These are phyloP conservation scores for Nemania serpens DNA, from an alignment of 2,329 filamentous ascomycete species.

Conservation along the genomic window DNA sequence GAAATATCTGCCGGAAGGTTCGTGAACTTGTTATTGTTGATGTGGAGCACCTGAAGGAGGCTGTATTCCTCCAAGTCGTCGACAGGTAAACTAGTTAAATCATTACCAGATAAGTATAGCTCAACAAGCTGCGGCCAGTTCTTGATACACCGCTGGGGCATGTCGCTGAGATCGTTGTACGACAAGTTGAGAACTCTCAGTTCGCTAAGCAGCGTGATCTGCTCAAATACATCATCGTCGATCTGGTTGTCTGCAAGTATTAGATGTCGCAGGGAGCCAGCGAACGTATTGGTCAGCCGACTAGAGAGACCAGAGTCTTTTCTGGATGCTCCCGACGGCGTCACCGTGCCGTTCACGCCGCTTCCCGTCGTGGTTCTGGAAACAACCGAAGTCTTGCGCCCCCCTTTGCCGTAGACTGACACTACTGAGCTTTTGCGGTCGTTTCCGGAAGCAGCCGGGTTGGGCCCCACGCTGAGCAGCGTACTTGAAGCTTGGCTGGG, in stretches of 20 bases:
- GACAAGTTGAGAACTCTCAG: slow-evolving; percentile 89
- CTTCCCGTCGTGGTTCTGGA: slow-evolving; percentile 62
- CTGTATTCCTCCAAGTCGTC: slow-evolving; percentile 93
- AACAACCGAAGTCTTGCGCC: slow-evolving; percentile 83
- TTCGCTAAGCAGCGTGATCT: slow-evolving; percentile 81
- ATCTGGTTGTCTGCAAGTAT: slow-evolving; percentile 93
- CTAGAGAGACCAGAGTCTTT: slow-evolving; percentile 91
- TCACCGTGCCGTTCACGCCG: slow-evolving; percentile 53
- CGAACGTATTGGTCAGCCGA: slow-evolving; percentile 83
- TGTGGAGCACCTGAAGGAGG: slow-evolving; percentile 84
- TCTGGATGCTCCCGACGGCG: slow-evolving; percentile 60
- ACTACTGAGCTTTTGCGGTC: slow-evolving; percentile 84
- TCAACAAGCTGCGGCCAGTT: slow-evolving; percentile 90
- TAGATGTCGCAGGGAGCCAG: slow-evolving; percentile 79
- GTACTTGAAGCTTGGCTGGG: slow-evolving; percentile 85
- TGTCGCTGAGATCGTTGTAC: slow-evolving; percentile 92
- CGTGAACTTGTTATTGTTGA: slow-evolving; percentile 98
- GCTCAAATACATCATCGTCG: slow-evolving; percentile 93
- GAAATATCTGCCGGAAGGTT: slow-evolving; percentile 94
- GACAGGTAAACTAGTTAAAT: slow-evolving; percentile 85
- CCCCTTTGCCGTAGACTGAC: slow-evolving; percentile 77
- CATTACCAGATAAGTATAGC: slow-evolving; percentile 93
- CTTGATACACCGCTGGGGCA: slow-evolving; percentile 85
- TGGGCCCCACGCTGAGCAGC: slow-evolving; percentile 75
- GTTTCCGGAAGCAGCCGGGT: slow-evolving; percentile 62